Evolutionary conservation across 139 green algal species (phyloP), one percentile per base, ranked within the genome.

Genomic region (Chlamydomonas incerta): DNA sequence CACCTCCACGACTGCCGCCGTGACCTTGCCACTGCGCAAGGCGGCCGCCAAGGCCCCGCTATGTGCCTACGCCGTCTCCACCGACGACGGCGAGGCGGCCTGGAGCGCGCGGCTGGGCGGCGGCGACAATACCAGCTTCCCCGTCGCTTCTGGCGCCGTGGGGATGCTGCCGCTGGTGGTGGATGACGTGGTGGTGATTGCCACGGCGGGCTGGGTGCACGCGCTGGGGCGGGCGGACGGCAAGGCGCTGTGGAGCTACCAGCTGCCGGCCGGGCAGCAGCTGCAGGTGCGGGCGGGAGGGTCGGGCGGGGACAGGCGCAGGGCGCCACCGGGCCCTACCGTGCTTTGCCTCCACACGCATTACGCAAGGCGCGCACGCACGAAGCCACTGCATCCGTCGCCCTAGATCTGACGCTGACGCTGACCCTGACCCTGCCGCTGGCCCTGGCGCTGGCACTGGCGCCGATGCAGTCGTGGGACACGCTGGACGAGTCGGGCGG

Each of bases 141-240:
- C 68, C 18, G 52, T 24, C 26, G 33, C 5, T 0, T 55, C 13
- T 0, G 80, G 52, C 23, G 68, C 52, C 5, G 11, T 6, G 4
- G 80, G 52, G 31, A 31, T 80, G 68, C 34, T n/a, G 33, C 80
- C 80, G 68, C 67, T 79, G 68, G 68, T 86, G 69, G 55, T 31
- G 34, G 80, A 17, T 2, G 68, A 71, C 34, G 5, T 26, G 31
- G 33, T 86, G 50, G 26, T 79, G 52, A 34, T 86, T 26, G 68
- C 80, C 34, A 80, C 68, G 0, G 26, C 31, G 67, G 52, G 8
- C 26, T 69, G 26, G 24, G 52, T 86, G 34, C 80, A 86, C 68
- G 33, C 35, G 26, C 68, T 86, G 68, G 68, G 80, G 3, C 35
- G 68, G 26, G 23, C 1, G 15, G 71, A 9, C 24, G 80, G 80